A percentile compares a stretch with the other conserved stretches of the same genome.
These are phyloP conservation scores for Lichenothelia convexa DNA, from an alignment of 495 filamentous ascomycete genomes.

Conservation along the genomic window DNA sequence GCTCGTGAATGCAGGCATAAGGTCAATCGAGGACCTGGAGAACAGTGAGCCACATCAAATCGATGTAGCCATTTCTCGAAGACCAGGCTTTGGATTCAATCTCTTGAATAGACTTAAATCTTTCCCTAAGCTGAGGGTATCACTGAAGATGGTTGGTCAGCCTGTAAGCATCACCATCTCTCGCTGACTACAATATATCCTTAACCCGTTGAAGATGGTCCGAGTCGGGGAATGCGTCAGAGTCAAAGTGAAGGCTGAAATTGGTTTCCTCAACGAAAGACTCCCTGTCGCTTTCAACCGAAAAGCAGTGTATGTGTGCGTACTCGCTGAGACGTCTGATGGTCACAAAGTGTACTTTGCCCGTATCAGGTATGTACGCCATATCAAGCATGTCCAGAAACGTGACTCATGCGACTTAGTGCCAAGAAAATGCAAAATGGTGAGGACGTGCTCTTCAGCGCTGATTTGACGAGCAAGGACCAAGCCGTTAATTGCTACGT, in stretches of 20 bases:
- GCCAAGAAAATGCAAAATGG: slow-evolving; percentile 46
- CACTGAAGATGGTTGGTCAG: slow-evolving; percentile 30
- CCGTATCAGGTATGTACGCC: slow-evolving; percentile 37
- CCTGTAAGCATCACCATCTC: slow-evolving; percentile 20
- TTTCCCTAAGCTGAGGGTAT: slow-evolving; percentile 59
- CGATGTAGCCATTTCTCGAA: slow-evolving; percentile 56
- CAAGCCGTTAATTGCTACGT: slow-evolving; percentile 53
- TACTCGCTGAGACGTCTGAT: slow-evolving; percentile 59
- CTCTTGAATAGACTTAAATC: slow-evolving; percentile 40
- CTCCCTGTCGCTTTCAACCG: slow-evolving; percentile 40
- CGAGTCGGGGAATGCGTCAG: slow-evolving; percentile 28
- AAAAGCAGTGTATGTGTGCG: slow-evolving; percentile 46
- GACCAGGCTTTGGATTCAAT: slow-evolving; percentile 68
- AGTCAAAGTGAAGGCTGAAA: slow-evolving; percentile 44
- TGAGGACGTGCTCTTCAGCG: slow-evolving; percentile 42
- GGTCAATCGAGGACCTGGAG: slow-evolving; percentile 52
- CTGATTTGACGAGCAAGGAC: slow-evolving; percentile 32
- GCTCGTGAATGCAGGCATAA: slow-evolving; percentile 51
- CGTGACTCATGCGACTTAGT: slow-evolving; percentile 24
- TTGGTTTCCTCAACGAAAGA: slow-evolving; percentile 57
- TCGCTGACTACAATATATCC: too few species aligned
- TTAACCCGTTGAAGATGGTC: slow-evolving; percentile 17
- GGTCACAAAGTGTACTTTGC: slow-evolving; percentile 62
- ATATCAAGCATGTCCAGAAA: background rate
- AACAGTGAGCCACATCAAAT: slow-evolving; percentile 48